Evolutionary conservation across 2,329 filamentous ascomycete genomes (phyloP).

Genomic region (Reticulascus tulasneorum): DNA sequence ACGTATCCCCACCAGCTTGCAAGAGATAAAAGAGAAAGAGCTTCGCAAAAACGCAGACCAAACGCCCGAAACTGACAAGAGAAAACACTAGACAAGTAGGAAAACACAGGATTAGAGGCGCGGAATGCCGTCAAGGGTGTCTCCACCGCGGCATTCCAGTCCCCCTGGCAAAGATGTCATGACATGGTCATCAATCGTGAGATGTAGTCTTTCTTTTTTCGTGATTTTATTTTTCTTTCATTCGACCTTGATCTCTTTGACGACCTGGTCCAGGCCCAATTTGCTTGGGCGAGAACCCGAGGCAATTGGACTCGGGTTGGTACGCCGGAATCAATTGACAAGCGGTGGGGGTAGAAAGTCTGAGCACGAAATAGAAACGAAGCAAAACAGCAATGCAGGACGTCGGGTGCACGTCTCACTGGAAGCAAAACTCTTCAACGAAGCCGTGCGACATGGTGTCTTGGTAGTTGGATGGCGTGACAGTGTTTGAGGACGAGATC

Average conservation of each 20-base stretch:
- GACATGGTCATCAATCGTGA: neutral
- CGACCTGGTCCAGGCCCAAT: conserved; percentile 4
- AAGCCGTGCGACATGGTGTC: conserved; percentile 5
- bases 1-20: conserved; percentile 9
- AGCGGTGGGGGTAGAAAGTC: too few species aligned
- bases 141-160: conserved; percentile 5
- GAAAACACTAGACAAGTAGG: neutral
- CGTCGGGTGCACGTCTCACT: conserved; percentile 2
- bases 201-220: neutral
- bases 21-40: neutral
- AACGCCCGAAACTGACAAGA: neutral
- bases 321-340: conserved; percentile 11
- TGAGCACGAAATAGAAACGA: conserved; percentile 5
- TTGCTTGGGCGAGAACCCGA: conserved; percentile 10
- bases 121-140: neutral
- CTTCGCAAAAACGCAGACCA: neutral
- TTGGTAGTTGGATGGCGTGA: conserved; percentile 11
- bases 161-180: conserved; percentile 7
- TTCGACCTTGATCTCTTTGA: conserved; percentile 2
- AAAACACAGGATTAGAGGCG: neutral
- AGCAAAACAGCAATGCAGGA: conserved; percentile 2
- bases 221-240: conserved; percentile 1
- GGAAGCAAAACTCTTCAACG: conserved; percentile 2
- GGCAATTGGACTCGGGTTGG: conserved; percentile 3
- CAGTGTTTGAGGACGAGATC: conserved; percentile 12